phyloP scores from a whole-genome alignment of 1,139 yeast species.

The Protomyces arabidopsidicola region DNA sequence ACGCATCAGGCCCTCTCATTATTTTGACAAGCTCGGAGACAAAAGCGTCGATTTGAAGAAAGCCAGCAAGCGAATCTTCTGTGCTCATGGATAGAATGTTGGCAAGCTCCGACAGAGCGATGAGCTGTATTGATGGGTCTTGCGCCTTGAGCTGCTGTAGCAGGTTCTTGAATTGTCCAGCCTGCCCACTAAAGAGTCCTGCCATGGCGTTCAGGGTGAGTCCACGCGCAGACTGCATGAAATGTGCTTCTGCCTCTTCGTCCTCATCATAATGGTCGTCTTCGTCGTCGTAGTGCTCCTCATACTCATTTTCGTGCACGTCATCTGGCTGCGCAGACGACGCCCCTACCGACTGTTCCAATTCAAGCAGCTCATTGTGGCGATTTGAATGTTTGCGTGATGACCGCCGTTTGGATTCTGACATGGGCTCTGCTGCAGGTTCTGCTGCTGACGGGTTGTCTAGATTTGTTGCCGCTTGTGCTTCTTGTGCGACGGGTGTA shows the following conservation, averaged over 20 bases:
- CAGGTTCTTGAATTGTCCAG: conserved; percentile 34
- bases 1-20: conserved; percentile 51
- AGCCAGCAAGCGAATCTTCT: conserved; percentile 39
- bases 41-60: conserved; percentile 57
- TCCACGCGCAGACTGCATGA: conserved; percentile 28
- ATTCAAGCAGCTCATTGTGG: conserved; percentile 6
- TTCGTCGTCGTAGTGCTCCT: conserved; percentile 20
- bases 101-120: conserved; percentile 42
- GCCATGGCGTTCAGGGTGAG: conserved; percentile 37
- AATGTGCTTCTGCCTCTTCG: conserved; percentile 32
- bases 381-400: conserved; percentile 17
- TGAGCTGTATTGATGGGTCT: conserved; percentile 48
- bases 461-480: background rate
- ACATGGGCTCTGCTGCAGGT: background rate
- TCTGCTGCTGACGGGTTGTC: background rate
- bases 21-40: conserved; percentile 56
- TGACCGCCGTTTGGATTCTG: conserved; percentile 15
- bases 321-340: conserved; percentile 5
- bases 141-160: conserved; percentile 39
- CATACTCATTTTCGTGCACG: conserved; percentile 26
- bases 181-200: conserved; percentile 32
- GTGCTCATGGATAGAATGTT: conserved; percentile 41
- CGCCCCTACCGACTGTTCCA: background rate
- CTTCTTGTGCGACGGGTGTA: background rate
- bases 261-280: conserved; percentile 34